phyloP scores from a whole-genome alignment of 805 yeast species.

The Clavispora vitiphila region DNA sequence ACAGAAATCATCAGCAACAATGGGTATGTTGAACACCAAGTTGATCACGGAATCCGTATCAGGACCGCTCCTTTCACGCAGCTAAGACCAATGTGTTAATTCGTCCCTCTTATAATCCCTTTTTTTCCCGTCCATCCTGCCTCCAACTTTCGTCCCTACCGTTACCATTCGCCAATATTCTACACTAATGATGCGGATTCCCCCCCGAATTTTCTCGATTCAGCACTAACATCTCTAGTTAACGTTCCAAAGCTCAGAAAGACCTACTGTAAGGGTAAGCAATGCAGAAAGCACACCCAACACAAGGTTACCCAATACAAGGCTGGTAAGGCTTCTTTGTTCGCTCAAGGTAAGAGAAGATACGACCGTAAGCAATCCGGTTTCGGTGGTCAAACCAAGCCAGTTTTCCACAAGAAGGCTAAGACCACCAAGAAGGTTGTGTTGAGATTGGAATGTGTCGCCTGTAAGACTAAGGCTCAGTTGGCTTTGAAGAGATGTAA shows the following conservation, averaged over 20 bases:
- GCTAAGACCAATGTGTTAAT: background rate
- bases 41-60: background rate
- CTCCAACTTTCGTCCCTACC: no score
- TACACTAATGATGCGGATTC: background rate
- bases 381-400: constrained; percentile 99
- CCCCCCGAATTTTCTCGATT: background rate
- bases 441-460: constrained; percentile 97
- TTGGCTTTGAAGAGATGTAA: constrained; percentile 98
- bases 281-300: constrained; percentile 99
- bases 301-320: constrained; percentile 99
- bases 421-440: constrained; percentile 99
- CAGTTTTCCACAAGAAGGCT: constrained; percentile 99
- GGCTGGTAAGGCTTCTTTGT: constrained; percentile 99
- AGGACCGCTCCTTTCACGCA: background rate
- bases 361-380: constrained; percentile 99
- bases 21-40: constrained; percentile 14
- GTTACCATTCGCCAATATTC: background rate
- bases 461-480: constrained; percentile 98
- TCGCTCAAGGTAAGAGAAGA: constrained; percentile 99
- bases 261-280: constrained; percentile 99
- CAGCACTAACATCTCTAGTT: constrained; percentile 47
- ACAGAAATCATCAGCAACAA: constrained; percentile 16
- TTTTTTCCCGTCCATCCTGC: background rate
- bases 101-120: no score
- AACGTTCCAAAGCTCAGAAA: constrained; percentile 99